Evolutionary conservation across 2,329 filamentous ascomycete genomes (phyloP), one percentile per base, ranked within the genome.

Genomic region (Neophaeococcomyces mojaviensis): DNA sequence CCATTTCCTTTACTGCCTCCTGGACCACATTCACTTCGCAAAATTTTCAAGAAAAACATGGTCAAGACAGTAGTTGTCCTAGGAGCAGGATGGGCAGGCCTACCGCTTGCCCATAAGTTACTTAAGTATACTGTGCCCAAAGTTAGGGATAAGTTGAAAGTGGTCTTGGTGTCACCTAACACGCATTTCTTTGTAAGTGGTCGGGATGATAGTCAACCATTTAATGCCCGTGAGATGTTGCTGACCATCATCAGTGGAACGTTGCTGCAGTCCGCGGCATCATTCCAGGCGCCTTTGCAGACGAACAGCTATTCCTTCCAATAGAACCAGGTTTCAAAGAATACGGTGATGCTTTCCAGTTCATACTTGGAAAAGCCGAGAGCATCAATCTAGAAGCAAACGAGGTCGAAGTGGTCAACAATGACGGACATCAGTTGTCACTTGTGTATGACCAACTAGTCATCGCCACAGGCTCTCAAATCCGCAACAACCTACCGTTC

Each of bases 321-420:
- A 32, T 42, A 16, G 26, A 32, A 19, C 26, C 39, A 15, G 39
- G 39, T 33, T 42, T 42, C 9, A 26, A 28, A 7, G 31, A 19
- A 20, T 42, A 42, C 13, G 24, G 24, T 28, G 24, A 28, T 28
- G 24, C 24, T 28, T 28, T 28, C 24, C 24, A 10, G 5, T 28
- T 52, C 36, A 37, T 52, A 22, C 44, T 48, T 10, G 48, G 48
- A 16, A 45, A 32, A 7, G 50, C 44, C 4, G 13, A 50, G 22
- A 19, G 39, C 30, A 24, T 28, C 39, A 30, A 36, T 9, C 44
- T 15, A 15, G 37, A 16, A 37, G 30, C 48, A 40, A n/a, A 57
- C 53, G 1, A 51, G 48, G 31, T 51, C 34, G 3, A 28, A 28
- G 24, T 28, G 5, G 10, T 28, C 10, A 6, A 5, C 24, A 28